These are phyloP conservation scores for Sarcocystis neurona DNA, from an alignment of 169 alveolate genomes.

Conservation along the genomic window DNA sequence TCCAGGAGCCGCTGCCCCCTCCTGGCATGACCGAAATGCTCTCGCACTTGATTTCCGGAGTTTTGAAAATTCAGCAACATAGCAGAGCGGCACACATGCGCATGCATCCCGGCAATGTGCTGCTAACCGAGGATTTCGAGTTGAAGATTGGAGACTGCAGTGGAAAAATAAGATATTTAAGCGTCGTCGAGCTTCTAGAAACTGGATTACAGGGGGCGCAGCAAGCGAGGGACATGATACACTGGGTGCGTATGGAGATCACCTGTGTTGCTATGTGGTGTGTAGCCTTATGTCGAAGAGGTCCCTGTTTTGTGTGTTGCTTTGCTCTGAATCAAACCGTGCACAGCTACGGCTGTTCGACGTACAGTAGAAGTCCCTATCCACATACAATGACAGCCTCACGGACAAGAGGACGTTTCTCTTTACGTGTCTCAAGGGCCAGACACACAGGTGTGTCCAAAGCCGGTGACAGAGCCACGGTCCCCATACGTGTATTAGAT, in stretches of 20 bases:
- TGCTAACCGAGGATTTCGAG: constrained; percentile 6
- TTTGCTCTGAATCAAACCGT: too few relatives aligned
- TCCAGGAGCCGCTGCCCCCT: constrained; percentile 39
- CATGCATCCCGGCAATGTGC: constrained; percentile 45
- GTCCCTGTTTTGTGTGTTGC: too few relatives aligned
- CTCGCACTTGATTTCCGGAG: constrained; percentile 18
- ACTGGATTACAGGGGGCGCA: constrained; percentile 54
- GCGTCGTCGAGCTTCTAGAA: constrained; percentile 26
- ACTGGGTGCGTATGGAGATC: constrained; percentile 50
- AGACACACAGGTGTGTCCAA: too few relatives aligned
- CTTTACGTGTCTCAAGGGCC: too few relatives aligned
- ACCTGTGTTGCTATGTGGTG: too few relatives aligned
- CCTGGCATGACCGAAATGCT: constrained; percentile 40
- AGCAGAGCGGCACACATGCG: constrained; percentile 39
- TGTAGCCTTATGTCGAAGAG: too few relatives aligned
- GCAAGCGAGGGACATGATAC: constrained; percentile 40
- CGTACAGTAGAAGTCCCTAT: too few relatives aligned
- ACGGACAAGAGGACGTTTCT: too few relatives aligned
- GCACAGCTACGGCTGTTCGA: too few relatives aligned
- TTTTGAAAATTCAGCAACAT: constrained; percentile 21
- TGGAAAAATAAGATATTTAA: constrained; percentile 39
- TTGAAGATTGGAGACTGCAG: constrained; percentile 47
- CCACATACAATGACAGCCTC: too few relatives aligned
- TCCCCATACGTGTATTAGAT: too few relatives aligned
- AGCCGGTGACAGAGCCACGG: too few relatives aligned